These are phyloP conservation scores for Entrophospora sp. DNA, from an alignment of 192 early-diverging fungal species.

Conservation along the genomic window DNA sequence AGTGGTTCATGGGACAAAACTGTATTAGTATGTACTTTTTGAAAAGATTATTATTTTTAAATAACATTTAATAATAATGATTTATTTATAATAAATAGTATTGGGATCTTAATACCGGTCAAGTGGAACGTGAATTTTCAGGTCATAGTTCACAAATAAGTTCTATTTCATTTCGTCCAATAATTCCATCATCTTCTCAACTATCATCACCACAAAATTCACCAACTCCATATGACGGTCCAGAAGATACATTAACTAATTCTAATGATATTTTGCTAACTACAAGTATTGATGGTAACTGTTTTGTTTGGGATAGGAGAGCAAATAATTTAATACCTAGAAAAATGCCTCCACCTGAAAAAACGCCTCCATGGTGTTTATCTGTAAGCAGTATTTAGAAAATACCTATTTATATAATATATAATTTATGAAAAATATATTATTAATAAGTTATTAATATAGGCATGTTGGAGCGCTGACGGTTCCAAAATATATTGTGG, in stretches of 20 bases:
- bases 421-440: background rate
- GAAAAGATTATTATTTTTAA: background rate
- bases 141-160: conserved; percentile 81
- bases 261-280: conserved; percentile 50
- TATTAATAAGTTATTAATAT: background rate
- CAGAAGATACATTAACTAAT: conserved; percentile 18
- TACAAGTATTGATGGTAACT: conserved; percentile 67
- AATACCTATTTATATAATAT: background rate
- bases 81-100: conserved; percentile 28
- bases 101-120: conserved; percentile 84
- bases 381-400: conserved; percentile 38
- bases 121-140: conserved; percentile 53
- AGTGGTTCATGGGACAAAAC: conserved; percentile 95
- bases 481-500: conserved; percentile 76
- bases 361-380: conserved; percentile 67
- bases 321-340: conserved; percentile 43
- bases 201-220: conserved; percentile 3
- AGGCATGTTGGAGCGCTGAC: conserved; percentile 79
- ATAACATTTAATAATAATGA: background rate
- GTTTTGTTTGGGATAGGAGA: conserved; percentile 67
- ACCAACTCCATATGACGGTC: conserved; percentile 8
- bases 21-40: conserved; percentile 52
- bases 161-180: conserved; percentile 61
- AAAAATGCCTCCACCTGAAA: conserved; percentile 41
- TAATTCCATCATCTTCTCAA: conserved; percentile 18